Percentiles rank a stretch among this genome's conserved stretches.
Conservation (phyloP, 2,329 filamentous ascomycete species). For the Elsinoe necatrix region DNA sequence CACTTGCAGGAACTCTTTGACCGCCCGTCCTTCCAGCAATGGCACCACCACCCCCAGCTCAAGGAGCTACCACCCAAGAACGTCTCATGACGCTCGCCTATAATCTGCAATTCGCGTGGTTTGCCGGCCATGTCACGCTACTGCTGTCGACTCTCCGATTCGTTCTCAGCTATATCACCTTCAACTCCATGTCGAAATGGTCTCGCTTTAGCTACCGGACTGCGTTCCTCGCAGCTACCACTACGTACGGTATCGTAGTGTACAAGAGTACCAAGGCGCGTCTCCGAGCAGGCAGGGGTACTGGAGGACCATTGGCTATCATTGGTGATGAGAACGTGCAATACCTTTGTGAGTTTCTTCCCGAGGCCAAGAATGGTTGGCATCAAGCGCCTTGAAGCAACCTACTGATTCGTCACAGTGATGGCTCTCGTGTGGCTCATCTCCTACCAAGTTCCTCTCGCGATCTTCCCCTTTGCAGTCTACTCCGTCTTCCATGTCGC, state of each 20-base stretch:
- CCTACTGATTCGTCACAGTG: slow-evolving; percentile 42
- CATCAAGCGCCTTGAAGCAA: background rate
- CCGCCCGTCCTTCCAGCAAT: slow-evolving; percentile 16
- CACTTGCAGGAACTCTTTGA: background rate
- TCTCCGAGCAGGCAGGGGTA: slow-evolving; percentile 59
- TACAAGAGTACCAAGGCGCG: slow-evolving; percentile 94
- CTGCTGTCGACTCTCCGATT: slow-evolving; percentile 79
- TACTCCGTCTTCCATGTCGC: slow-evolving; percentile 98
- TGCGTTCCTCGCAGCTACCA: slow-evolving; percentile 79
- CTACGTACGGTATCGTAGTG: slow-evolving; percentile 95
- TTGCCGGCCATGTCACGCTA: slow-evolving; percentile 70
- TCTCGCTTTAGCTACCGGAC: slow-evolving; percentile 81
- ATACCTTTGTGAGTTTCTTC: slow-evolving; percentile 67
- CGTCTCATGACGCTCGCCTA: slow-evolving; percentile 51
- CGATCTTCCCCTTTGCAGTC: slow-evolving; percentile 86
- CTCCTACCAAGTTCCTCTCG: slow-evolving; percentile 78
- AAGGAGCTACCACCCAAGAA: slow-evolving; percentile 19
- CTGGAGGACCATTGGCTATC: slow-evolving; percentile 56
- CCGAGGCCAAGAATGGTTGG: slow-evolving; percentile 20
- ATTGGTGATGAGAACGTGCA: slow-evolving; percentile 92
- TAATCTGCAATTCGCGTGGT: slow-evolving; percentile 78
- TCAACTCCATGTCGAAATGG: slow-evolving; percentile 73
- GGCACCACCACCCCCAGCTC: slow-evolving; percentile 22
- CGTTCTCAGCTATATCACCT: slow-evolving; percentile 71
- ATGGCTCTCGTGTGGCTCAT: slow-evolving; percentile 96